Conservation (phyloP, 495 filamentous ascomycete species). For the Tricharina praecox region DNA sequence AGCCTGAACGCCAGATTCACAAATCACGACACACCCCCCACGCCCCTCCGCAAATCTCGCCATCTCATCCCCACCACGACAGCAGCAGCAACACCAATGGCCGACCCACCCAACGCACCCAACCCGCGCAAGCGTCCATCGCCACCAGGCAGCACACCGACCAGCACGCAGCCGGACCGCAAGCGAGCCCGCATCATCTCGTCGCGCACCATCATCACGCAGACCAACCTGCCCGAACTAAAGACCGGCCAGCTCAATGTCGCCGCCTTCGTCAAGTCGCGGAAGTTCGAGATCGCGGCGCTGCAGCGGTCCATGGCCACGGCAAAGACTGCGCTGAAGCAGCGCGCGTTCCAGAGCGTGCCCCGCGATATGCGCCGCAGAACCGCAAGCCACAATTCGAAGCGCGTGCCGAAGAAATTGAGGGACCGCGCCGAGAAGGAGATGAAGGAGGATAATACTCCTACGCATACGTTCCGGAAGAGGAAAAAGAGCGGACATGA, state of each 20-base stretch:
- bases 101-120: background rate
- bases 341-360: constrained; percentile 74
- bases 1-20: too few species aligned
- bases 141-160: constrained; percentile 1
- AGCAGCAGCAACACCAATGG: too few species aligned
- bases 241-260: constrained; percentile 64
- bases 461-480: constrained; percentile 54
- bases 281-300: constrained; percentile 75
- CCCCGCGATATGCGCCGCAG: constrained; percentile 67
- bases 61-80: too few species aligned
- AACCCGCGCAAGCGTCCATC: constrained; percentile 1
- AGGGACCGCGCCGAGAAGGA: constrained; percentile 54
- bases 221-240: constrained; percentile 53
- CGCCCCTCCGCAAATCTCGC: too few species aligned
- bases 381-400: constrained; percentile 89
- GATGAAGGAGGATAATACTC: constrained; percentile 85
- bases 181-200: constrained; percentile 52
- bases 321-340: constrained; percentile 48
- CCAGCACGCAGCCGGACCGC: constrained; percentile 29
- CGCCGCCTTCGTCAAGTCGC: constrained; percentile 59
- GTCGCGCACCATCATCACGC: constrained; percentile 54
- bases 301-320: constrained; percentile 61
- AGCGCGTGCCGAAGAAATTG: constrained; percentile 69
- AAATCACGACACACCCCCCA: too few species aligned
- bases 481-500: constrained; percentile 54